Conservation (phyloP, 306 rosid genomes). For the Cucurbita argyrosperma region DNA sequence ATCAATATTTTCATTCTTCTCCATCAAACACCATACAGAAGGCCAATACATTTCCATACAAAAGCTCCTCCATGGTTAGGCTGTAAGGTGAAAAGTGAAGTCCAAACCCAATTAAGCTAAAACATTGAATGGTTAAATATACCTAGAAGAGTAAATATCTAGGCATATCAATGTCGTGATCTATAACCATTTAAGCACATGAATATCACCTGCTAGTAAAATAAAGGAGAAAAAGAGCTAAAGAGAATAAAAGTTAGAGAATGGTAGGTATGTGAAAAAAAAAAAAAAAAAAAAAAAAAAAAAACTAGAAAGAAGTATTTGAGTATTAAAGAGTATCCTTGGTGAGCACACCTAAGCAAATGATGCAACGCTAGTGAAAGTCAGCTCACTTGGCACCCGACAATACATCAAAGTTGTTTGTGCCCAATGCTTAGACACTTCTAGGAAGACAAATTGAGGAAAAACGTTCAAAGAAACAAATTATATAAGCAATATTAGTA, state of each 20-base stretch:
- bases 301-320: neutral
- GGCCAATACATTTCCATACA: neutral
- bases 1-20: neutral
- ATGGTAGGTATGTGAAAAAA: neutral
- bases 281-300: neutral
- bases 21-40: neutral
- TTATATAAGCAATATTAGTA: neutral
- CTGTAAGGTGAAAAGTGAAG: neutral
- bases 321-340: neutral
- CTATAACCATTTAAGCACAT: neutral
- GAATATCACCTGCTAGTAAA: neutral
- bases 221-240: neutral
- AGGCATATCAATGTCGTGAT: neutral
- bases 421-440: slow-evolving; percentile 1
- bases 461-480: neutral
- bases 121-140: neutral
- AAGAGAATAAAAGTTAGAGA: neutral
- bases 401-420: neutral
- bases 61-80: neutral
- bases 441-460: neutral
- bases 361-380: neutral
- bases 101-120: neutral
- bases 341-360: slow-evolving; percentile 1
- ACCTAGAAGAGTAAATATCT: neutral
- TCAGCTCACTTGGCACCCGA: neutral